A percentile compares a stretch with the other conserved stretches of the same genome.
These are phyloP conservation scores for Pseudotulostoma volvatum DNA, from an alignment of 495 filamentous ascomycete species.

Conservation along the genomic window DNA sequence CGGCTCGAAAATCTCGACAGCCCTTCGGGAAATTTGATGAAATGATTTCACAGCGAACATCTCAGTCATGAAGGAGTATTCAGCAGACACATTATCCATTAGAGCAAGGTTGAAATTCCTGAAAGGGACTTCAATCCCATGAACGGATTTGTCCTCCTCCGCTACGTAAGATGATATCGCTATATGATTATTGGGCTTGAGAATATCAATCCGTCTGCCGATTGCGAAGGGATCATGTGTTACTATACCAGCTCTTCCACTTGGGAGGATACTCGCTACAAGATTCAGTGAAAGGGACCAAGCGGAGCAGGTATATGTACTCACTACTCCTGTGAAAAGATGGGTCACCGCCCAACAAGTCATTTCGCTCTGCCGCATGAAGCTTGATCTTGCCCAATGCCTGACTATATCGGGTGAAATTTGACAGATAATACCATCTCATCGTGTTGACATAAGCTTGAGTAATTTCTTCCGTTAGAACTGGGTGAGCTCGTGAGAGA, in stretches of 20 bases:
- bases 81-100: slow-evolving; percentile 83
- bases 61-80: slow-evolving; percentile 81
- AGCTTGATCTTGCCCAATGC: slow-evolving; percentile 72
- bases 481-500: slow-evolving; percentile 57
- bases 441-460: slow-evolving; percentile 97
- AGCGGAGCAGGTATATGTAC: background rate
- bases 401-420: slow-evolving; percentile 77
- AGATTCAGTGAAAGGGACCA: slow-evolving; percentile 4
- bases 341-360: slow-evolving; percentile 69
- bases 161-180: slow-evolving; percentile 70
- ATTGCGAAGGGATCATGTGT: slow-evolving; percentile 79
- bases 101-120: slow-evolving; percentile 87
- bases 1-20: slow-evolving; percentile 67
- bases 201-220: slow-evolving; percentile 64
- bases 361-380: slow-evolving; percentile 65
- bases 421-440: slow-evolving; percentile 91
- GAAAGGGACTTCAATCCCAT: slow-evolving; percentile 81
- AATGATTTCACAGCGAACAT: slow-evolving; percentile 61
- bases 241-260: slow-evolving; percentile 20
- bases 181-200: slow-evolving; percentile 49
- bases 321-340: slow-evolving; percentile 39
- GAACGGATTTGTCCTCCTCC: slow-evolving; percentile 69
- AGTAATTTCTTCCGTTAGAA: slow-evolving; percentile 70
- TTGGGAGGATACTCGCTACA: slow-evolving; percentile 16
- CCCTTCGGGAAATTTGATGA: slow-evolving; percentile 43